Percentiles rank a stretch among this genome's conserved stretches.
phyloP scores from a whole-genome alignment of 176 grass and related monocot species.

The Zizania latifolia region DNA sequence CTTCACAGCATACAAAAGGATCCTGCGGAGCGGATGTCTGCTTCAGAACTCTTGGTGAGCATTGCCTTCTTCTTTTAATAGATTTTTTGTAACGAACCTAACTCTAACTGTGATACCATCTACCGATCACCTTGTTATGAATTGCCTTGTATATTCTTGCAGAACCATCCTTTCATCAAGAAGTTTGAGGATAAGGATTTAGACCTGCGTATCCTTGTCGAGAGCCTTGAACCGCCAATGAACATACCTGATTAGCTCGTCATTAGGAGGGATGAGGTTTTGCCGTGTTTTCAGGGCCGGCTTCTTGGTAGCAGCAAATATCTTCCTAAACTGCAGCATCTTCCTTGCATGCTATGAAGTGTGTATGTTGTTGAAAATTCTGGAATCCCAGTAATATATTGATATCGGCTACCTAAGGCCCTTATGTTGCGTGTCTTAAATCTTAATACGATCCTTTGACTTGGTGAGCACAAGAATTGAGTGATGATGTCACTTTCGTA shows the following conservation, averaged over 20 bases:
- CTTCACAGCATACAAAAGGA: slow-evolving; percentile 88
- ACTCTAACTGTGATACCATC: neutral
- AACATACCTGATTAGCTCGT: slow-evolving; percentile 44
- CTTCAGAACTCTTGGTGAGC: slow-evolving; percentile 83
- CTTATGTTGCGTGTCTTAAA: neutral
- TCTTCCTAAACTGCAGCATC: neutral
- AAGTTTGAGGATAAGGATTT: slow-evolving; percentile 93
- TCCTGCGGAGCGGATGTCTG: slow-evolving; percentile 56
- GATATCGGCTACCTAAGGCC: neutral
- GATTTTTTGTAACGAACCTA: neutral
- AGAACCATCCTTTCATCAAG: slow-evolving; percentile 93
- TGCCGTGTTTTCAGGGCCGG: neutral
- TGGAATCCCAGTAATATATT: neutral
- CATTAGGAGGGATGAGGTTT: neutral
- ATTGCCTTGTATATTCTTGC: neutral
- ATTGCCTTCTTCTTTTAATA: neutral
- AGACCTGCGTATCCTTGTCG: slow-evolving; percentile 65
- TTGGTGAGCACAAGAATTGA: neutral
- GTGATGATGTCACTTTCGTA: neutral
- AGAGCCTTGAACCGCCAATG: slow-evolving; percentile 73
- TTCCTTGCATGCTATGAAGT: neutral
- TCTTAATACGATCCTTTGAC: neutral
- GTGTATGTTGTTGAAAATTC: slow-evolving; percentile 16
- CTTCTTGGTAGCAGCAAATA: neutral
- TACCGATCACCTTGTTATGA: neutral